Evolutionary conservation across 345 rosid genomes (phyloP), one percentile per base, ranked within the genome.

Genomic region (Durio zibethinus): DNA sequence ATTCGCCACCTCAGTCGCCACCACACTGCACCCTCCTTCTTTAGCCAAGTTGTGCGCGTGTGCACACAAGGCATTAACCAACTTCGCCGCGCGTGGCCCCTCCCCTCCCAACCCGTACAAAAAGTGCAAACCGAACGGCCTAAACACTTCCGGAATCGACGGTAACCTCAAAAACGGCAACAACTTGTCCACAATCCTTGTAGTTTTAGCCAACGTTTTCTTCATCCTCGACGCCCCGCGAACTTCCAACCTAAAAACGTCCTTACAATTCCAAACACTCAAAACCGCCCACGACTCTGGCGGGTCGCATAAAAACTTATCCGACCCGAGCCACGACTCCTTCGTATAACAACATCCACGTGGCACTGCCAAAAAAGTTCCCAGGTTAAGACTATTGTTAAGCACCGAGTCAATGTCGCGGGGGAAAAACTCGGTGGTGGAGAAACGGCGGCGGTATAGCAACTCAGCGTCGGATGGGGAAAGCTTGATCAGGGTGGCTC

Each of bases 391-490:
- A 45, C 86, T 85, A 86, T 97, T 97, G 36, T 79, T 77, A 60
- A 96, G 90, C 20, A 97, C 91, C 14, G 98, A 88, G 84, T 89
- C 97, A 65, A 96, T 87, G 86, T 96, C 99, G 0, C 90, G 87
- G 0, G 99, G 99, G 85, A 96, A 96, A 82, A 96, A 96, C 90
- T 96, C 99, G 68, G 93, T 91, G 74, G 97, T 86, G 72, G 97
- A 84, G 84, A 96, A 91, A 4, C 92, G 91, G 42, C 77, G 78
- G 10, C 92, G 94, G 87, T 96, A 96, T 50, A 96, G 86, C 21
- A 75, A 20, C 76, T 92, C 98, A 0, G 99, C 97, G 75, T 86
- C 97, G 70, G 66, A 69, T 1, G 89, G 79, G 18, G 80, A 2
- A 79, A 96, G 90, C 35, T 72, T 35, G 77, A 92, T 57, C 80